phyloP scores from a whole-genome alignment of 1,139 yeast species.

The Kurtzmaniella natalensis region DNA sequence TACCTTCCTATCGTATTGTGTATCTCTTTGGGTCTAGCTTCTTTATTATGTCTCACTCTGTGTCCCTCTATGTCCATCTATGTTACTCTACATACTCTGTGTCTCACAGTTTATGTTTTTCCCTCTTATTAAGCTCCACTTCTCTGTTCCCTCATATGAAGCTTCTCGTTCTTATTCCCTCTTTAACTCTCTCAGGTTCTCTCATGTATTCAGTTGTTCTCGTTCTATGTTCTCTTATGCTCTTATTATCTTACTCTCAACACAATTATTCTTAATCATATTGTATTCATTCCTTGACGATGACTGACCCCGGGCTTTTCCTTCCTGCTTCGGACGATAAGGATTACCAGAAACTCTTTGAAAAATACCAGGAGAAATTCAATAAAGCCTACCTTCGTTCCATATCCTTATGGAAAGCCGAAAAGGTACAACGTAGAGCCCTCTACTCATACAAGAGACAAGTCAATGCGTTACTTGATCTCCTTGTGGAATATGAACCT shows the following conservation, averaged over 20 bases:
- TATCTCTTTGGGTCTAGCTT: no score
- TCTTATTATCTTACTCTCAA: no score
- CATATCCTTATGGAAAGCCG: constrained; percentile 24
- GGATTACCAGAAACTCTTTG: constrained; percentile 22
- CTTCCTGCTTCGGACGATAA: constrained; percentile 7
- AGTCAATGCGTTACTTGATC: constrained; percentile 33
- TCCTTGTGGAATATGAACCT: constrained; percentile 14
- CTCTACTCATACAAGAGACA: constrained; percentile 33
- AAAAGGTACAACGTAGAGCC: constrained; percentile 32
- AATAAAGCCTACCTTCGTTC: constrained; percentile 20
- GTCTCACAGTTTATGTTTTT: no score
- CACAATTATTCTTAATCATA: no score
- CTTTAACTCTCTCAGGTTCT: no score
- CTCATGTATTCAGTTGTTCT: no score
- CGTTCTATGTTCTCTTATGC: no score
- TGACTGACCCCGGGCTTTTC: constrained; percentile 1
- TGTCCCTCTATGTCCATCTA: no score
- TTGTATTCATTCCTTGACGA: neutral
- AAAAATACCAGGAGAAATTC: constrained; percentile 24
- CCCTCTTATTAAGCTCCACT: no score
- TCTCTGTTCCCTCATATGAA: neutral
- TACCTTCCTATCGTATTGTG: no score
- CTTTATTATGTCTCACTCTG: no score
- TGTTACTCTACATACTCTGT: no score
- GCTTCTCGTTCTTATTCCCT: neutral